Conservation (phyloP, 768 basidiomycete genomes). For the Heimioporus sp. region DNA sequence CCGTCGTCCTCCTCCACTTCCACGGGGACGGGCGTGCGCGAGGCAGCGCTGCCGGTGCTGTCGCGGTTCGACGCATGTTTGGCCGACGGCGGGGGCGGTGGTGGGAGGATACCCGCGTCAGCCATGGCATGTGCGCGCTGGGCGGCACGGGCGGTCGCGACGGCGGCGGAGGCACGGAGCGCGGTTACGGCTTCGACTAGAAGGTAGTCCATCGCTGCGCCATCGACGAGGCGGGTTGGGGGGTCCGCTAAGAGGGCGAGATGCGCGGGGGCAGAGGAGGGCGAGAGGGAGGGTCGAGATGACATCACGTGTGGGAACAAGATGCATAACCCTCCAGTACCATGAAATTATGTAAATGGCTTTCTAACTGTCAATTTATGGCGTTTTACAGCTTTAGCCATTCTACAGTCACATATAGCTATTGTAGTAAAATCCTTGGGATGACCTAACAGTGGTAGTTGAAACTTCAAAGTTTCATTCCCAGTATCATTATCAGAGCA, state of each 20-base stretch:
- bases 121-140: conserved; percentile 77
- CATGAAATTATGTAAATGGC: too few species aligned
- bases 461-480: too few species aligned
- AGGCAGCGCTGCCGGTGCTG: conserved; percentile 31
- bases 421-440: too few species aligned
- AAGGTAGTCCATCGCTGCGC: conserved; percentile 79
- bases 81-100: conserved; percentile 40
- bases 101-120: conserved; percentile 67
- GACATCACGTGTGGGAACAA: too few species aligned
- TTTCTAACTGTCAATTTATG: too few species aligned
- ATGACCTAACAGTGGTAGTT: too few species aligned
- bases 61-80: conserved; percentile 35
- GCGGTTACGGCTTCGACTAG: conserved; percentile 77
- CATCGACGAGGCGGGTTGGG: conserved; percentile 59
- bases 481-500: too few species aligned
- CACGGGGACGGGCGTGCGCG: conserved; percentile 7
- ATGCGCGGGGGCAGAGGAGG: too few species aligned
- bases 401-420: too few species aligned
- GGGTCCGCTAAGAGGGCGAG: conserved; percentile 60
- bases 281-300: too few species aligned
- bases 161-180: conserved; percentile 68
- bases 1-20: conserved; percentile 61
- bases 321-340: too few species aligned
- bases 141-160: conserved; percentile 65
- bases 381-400: too few species aligned